Evolutionary conservation across 2,329 filamentous ascomycete species (phyloP).

Genomic region (Scytalidium sp.): DNA sequence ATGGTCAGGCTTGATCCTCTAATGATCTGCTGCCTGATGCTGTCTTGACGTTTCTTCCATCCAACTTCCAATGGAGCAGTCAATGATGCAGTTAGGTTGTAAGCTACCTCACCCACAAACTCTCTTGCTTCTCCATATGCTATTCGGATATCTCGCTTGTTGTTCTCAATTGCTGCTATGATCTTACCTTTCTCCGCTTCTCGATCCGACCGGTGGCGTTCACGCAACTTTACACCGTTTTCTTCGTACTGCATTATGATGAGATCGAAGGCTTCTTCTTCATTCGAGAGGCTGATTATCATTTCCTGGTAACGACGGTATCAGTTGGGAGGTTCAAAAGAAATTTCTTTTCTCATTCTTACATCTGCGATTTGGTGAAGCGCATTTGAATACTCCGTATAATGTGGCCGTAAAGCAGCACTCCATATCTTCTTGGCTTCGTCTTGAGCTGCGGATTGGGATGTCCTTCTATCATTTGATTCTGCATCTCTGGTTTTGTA

Average conservation of each 20-base stretch:
- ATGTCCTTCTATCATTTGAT: not conserved
- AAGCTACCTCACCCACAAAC: constrained; percentile 8
- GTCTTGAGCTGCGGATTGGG: constrained; percentile 9
- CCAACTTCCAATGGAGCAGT: constrained; percentile 14
- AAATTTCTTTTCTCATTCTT: constrained; percentile 22
- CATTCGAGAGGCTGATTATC: constrained; percentile 20
- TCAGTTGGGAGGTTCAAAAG: not conserved
- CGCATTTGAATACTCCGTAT: constrained; percentile 18
- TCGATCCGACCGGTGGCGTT: constrained; percentile 14
- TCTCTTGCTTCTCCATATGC: constrained; percentile 17
- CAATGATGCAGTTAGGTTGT: constrained; percentile 13
- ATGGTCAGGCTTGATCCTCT: no score
- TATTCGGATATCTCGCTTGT: constrained; percentile 15
- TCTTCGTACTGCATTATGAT: constrained; percentile 24
- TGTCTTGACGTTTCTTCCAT: constrained; percentile 22
- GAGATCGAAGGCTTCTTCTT: constrained; percentile 25
- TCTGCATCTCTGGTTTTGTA: not conserved
- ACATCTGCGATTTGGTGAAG: constrained; percentile 27
- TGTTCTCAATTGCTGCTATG: constrained; percentile 9
- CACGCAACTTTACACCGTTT: constrained; percentile 21
- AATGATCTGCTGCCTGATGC: constrained; percentile 16
- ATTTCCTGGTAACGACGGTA: constrained; percentile 19
- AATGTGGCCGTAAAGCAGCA: constrained; percentile 25
- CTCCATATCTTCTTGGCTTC: constrained; percentile 20
- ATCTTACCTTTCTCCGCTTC: constrained; percentile 12